phyloP scores from a whole-genome alignment of 192 early-diverging fungal species.

The Spizellomyces punctatus region DNA sequence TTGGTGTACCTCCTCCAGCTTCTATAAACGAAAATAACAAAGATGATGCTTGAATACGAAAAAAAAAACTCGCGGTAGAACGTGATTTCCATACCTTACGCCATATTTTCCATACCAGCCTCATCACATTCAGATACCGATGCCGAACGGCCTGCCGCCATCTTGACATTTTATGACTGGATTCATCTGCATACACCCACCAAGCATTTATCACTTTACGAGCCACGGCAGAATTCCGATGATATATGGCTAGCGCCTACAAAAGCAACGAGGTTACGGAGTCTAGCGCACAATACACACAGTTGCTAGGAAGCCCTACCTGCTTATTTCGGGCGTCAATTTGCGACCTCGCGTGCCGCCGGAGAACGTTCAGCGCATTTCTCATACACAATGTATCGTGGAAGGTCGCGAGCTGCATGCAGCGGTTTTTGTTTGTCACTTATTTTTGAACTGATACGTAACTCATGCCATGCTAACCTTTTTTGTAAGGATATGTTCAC shows the following conservation, averaged over 20 bases:
- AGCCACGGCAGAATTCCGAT: not conserved
- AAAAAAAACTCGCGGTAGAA: no score
- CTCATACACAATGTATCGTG: no score
- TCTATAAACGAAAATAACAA: not conserved
- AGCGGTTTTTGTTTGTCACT: no score
- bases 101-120: conserved; percentile 3
- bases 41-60: not conserved
- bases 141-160: conserved; percentile 21
- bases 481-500: no score
- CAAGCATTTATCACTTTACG: conserved; percentile 12
- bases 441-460: no score
- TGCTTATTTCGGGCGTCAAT: no score
- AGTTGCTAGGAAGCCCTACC: no score
- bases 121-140: not conserved
- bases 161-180: conserved; percentile 4
- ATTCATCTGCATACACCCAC: conserved; percentile 23
- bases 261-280: not conserved
- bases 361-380: no score
- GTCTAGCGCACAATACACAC: no score
- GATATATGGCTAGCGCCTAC: not conserved
- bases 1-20: not conserved
- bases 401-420: no score
- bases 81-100: not conserved
- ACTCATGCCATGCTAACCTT: no score
- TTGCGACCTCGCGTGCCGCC: no score